These are phyloP conservation scores for Dactylellina leptospora DNA, from an alignment of 2,329 filamentous ascomycete genomes.

Conservation along the genomic window DNA sequence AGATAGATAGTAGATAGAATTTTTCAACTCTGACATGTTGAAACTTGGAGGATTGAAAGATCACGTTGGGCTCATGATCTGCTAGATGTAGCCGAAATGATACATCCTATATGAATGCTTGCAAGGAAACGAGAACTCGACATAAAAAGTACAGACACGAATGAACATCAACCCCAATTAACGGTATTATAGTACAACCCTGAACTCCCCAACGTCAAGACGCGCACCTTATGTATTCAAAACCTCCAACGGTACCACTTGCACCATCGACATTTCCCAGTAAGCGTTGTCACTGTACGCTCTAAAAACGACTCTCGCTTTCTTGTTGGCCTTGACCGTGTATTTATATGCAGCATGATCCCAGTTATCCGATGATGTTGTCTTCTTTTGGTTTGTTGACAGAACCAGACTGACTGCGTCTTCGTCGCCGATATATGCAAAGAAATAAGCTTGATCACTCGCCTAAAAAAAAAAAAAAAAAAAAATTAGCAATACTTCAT, in stretches of 20 bases:
- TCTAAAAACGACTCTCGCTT: conserved; percentile 30
- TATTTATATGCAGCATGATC: conserved; percentile 41
- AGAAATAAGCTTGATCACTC: conserved; percentile 26
- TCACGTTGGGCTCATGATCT: too few species aligned
- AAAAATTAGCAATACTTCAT: neutral
- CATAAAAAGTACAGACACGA: too few species aligned
- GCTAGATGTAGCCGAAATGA: too few species aligned
- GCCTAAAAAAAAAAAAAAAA: conserved; percentile 1
- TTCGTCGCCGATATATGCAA: conserved; percentile 49
- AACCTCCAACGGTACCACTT: conserved; percentile 8
- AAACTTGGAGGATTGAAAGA: too few species aligned
- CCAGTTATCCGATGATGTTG: conserved; percentile 27
- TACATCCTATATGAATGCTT: too few species aligned
- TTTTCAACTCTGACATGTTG: too few species aligned
- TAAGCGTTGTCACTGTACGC: conserved; percentile 20
- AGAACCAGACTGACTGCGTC: conserved; percentile 16
- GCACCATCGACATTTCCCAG: conserved; percentile 41
- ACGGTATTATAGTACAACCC: too few species aligned
- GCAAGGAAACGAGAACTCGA: too few species aligned
- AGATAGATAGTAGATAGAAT: too few species aligned
- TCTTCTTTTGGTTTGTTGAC: conserved; percentile 30
- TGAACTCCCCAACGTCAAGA: too few species aligned
- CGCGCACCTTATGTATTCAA: conserved; percentile 29
- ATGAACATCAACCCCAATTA: too few species aligned
- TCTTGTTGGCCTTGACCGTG: conserved; percentile 31